phyloP scores from a whole-genome alignment of 495 filamentous ascomycete species.

The Pseudevernia furfuracea region DNA sequence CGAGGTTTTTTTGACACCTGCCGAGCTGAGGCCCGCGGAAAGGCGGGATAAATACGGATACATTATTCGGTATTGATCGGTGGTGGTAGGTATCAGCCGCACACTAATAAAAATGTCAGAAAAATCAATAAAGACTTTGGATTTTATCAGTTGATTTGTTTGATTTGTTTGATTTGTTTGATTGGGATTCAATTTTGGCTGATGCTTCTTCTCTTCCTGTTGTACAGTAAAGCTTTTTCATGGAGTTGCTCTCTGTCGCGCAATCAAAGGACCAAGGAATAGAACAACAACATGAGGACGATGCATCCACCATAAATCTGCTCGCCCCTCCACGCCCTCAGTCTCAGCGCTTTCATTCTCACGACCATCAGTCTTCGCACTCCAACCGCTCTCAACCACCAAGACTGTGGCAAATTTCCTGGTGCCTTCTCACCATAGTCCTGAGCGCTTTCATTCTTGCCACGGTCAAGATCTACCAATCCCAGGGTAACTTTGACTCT shows the following conservation, averaged over 20 bases:
- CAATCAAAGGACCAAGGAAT: background rate
- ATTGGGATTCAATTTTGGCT: no score
- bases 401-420: background rate
- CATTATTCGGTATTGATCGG: no score
- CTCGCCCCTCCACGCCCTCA: background rate
- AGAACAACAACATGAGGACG: background rate
- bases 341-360: background rate
- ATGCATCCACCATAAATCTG: background rate
- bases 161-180: no score
- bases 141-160: no score
- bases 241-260: background rate
- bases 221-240: background rate
- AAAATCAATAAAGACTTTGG: no score
- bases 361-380: no score
- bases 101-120: no score
- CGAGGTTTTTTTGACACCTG: no score
- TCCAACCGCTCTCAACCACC: background rate
- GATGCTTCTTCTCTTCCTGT: background rate
- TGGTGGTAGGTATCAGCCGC: no score
- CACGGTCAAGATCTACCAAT: constrained; percentile 7
- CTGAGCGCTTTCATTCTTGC: constrained; percentile 7
- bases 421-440: constrained; percentile 11
- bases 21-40: no score
- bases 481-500: constrained; percentile 6
- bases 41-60: no score